Evolutionary conservation across 495 filamentous ascomycete species (phyloP), one percentile per base, ranked within the genome.

Genomic region (Xylaria acuta): DNA sequence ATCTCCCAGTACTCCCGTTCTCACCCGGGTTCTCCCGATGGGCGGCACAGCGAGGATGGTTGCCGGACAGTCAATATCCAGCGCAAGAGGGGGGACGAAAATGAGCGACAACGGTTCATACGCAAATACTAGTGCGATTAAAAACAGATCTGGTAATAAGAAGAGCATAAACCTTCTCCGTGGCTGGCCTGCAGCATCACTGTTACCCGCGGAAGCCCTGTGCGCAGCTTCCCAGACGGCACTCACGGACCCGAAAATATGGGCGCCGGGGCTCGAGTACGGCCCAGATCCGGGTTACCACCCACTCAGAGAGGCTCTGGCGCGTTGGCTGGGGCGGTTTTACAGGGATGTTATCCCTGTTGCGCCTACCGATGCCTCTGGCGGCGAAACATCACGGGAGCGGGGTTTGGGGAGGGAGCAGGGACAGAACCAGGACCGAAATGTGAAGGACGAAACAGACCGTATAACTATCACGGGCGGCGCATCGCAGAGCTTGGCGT

Each of bases 391-490:
- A n/a, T 36, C 30, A 8, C 53, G 5, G 1, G 27, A 32, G 20
- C 53, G 20, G 22, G 22, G 11, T 54, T 30, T 18, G 22, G 12
- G 32, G 56, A 20, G n/a, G 30, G 32, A 9, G 25, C 30, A 20
- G 30, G 5, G 16, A 20, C 32, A 1, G 1, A 11, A 30, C 9
- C 49, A 43, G 36, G 45, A 5, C 36, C 1, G 51, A 27, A 43
- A 2, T 16, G 68, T 6, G 56, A 58, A 22, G 12, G 62, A 88
- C n/a, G 70, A 78, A 1, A 49, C 84, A 1, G 84, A 88, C 5
- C 85, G 93, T 56, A 91, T 97, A 58, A 91, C 90, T 79, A 91
- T 98, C 76, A 93, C 94, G 0, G 91, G 93, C 41, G 95, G 88
- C 0, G 95, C 95, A 3, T 90, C 86, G 64, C 93, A 95, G 80